Conservation (phyloP, 2,329 filamentous ascomycete genomes). For the Ampelomyces quisqualis region DNA sequence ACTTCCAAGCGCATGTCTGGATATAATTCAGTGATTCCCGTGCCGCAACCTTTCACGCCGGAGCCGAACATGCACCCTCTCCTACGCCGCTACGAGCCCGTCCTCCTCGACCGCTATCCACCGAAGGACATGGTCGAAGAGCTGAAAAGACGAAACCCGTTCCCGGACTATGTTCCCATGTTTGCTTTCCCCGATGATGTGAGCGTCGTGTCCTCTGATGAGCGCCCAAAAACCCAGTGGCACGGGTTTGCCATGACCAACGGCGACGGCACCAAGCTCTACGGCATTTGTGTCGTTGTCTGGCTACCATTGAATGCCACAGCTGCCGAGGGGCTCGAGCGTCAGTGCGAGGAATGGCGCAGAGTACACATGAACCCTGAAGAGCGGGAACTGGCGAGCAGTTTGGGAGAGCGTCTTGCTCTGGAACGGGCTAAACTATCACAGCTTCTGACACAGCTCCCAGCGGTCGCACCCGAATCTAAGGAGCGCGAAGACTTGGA, state of each 20-base stretch:
- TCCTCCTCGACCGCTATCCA: slow-evolving; percentile 92
- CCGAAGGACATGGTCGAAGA: slow-evolving; percentile 81
- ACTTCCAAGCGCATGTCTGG: slow-evolving; percentile 90
- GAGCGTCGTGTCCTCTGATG: slow-evolving; percentile 91
- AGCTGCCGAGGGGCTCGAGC: slow-evolving; percentile 80
- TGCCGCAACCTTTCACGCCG: slow-evolving; percentile 83
- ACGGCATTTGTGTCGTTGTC: slow-evolving; percentile 86
- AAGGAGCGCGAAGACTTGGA: slow-evolving; percentile 79
- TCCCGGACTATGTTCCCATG: slow-evolving; percentile 98
- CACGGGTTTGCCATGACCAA: slow-evolving; percentile 98
- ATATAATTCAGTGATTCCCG: slow-evolving; percentile 97
- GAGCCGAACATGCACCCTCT: slow-evolving; percentile 94
- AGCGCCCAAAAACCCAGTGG: slow-evolving; percentile 93
- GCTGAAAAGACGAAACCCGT: slow-evolving; percentile 73
- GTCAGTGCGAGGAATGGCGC: slow-evolving; percentile 56
- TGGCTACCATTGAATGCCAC: slow-evolving; percentile 85
- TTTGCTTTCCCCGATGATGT: slow-evolving; percentile 99
- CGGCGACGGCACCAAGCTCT: slow-evolving; percentile 85
- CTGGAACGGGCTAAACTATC: slow-evolving; percentile 87
- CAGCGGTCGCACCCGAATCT: slow-evolving; percentile 76
- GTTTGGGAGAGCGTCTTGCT: slow-evolving; percentile 83
- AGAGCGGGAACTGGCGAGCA: slow-evolving; percentile 88
- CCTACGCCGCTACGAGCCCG: slow-evolving; percentile 90
- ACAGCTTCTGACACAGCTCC: slow-evolving; percentile 78
- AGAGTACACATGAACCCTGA: slow-evolving; percentile 77